Conservation (phyloP, 495 filamentous ascomycete species). For the Bacidia rubella region DNA sequence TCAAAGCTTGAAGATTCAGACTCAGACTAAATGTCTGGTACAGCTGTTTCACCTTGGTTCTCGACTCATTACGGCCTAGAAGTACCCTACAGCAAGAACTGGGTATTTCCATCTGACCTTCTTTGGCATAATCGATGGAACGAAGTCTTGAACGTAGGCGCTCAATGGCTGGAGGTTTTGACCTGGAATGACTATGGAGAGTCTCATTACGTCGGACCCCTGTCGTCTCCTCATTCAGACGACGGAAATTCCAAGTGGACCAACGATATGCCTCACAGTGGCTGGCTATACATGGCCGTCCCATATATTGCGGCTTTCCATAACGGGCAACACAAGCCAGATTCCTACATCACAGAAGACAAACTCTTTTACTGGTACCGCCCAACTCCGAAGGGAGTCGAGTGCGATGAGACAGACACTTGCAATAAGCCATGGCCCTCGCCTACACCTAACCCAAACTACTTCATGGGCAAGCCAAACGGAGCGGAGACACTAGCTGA, state of each 20-base stretch:
- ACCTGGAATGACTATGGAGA: conserved; percentile 69
- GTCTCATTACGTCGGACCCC: conserved; percentile 56
- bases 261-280: conserved; percentile 48
- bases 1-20: neutral
- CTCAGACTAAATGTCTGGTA: neutral
- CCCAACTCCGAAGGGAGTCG: conserved; percentile 17
- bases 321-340: conserved; percentile 15
- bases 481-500: conserved; percentile 41
- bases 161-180: conserved; percentile 47
- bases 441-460: conserved; percentile 37
- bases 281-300: conserved; percentile 42
- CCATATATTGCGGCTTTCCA: conserved; percentile 56
- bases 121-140: conserved; percentile 67
- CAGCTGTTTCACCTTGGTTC: conserved; percentile 13
- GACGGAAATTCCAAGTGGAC: conserved; percentile 49
- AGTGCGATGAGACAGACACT: conserved; percentile 35
- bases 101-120: conserved; percentile 57
- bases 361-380: conserved; percentile 57
- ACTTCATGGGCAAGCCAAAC: conserved; percentile 42
- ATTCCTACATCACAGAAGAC: conserved; percentile 28
- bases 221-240: conserved; percentile 39
- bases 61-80: conserved; percentile 37
- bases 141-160: conserved; percentile 47
- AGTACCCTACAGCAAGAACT: conserved; percentile 46
- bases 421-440: conserved; percentile 27